Evolutionary conservation across 208 protist species (phyloP).

Genomic region (Porcisia deanei): DNA sequence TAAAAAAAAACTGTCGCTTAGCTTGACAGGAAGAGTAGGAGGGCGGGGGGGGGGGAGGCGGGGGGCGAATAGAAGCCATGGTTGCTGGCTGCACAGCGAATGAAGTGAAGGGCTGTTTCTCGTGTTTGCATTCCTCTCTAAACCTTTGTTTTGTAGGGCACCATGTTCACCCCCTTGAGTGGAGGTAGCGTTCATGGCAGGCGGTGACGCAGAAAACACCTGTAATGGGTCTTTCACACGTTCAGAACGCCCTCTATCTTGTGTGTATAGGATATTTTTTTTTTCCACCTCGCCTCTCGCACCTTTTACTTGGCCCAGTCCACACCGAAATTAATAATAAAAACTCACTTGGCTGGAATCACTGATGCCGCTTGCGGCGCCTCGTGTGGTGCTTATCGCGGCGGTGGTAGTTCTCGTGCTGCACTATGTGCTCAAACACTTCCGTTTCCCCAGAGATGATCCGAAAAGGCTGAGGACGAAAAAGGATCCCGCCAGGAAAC

Average conservation of each 20-base stretch:
- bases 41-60: not conserved
- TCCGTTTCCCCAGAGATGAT: not conserved
- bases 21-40: not conserved
- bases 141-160: not conserved
- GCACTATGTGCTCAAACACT: constrained; percentile 7
- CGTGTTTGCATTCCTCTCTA: not conserved
- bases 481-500: not conserved
- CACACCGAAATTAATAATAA: not conserved
- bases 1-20: not conserved
- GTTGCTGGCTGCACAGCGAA: not conserved
- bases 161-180: not conserved
- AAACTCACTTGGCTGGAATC: not conserved
- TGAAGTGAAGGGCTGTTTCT: not conserved
- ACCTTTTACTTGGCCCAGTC: not conserved
- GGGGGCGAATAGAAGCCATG: not conserved
- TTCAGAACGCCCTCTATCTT: not conserved
- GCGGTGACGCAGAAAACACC: not conserved
- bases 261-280: not conserved
- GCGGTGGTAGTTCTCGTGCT: constrained; percentile 8
- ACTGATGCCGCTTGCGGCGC: not conserved
- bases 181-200: not conserved
- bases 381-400: constrained; percentile 14
- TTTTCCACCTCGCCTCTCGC: not conserved
- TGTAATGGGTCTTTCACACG: not conserved
- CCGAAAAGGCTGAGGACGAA: not conserved